Percentiles rank a stretch among this genome's conserved stretches.
phyloP scores from a whole-genome alignment of 2,329 filamentous ascomycete species.

The Alternaria angustiovoidea region DNA sequence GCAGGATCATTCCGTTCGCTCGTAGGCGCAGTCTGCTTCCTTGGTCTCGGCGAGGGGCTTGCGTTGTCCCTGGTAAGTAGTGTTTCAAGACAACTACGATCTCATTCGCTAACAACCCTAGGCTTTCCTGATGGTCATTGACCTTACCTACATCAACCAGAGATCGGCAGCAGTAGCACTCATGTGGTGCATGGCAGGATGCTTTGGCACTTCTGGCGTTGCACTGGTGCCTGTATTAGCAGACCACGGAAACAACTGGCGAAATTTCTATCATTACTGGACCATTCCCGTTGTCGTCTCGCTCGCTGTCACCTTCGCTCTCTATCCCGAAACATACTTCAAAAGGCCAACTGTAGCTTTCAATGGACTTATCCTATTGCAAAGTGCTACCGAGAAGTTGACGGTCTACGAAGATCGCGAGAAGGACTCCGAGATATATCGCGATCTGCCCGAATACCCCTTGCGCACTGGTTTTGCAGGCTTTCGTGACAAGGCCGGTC shows the following conservation, averaged over 20 bases:
- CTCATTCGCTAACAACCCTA: conserved; percentile 17
- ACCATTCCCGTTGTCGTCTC: conserved; percentile 32
- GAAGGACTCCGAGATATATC: conserved; percentile 34
- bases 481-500: conserved; percentile 26
- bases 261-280: conserved; percentile 46
- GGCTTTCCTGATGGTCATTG: conserved; percentile 50
- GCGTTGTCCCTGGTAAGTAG: conserved; percentile 40
- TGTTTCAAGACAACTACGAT: not conserved
- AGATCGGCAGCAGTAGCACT: conserved; percentile 46
- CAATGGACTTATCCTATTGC: conserved; percentile 52
- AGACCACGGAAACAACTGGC: conserved; percentile 41
- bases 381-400: conserved; percentile 51
- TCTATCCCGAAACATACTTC: conserved; percentile 54
- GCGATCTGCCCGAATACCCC: conserved; percentile 33
- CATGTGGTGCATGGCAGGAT: conserved; percentile 45
- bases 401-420: conserved; percentile 49
- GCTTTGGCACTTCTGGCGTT: conserved; percentile 34
- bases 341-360: conserved; percentile 53
- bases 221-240: conserved; percentile 40
- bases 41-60: conserved; percentile 47
- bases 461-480: conserved; percentile 13
- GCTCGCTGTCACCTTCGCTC: conserved; percentile 40
- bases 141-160: conserved; percentile 53
- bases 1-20: conserved; percentile 38
- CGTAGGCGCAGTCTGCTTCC: conserved; percentile 40